These are phyloP conservation scores for Xylaria palmicola DNA, from an alignment of 495 filamentous ascomycete genomes.

Conservation along the genomic window DNA sequence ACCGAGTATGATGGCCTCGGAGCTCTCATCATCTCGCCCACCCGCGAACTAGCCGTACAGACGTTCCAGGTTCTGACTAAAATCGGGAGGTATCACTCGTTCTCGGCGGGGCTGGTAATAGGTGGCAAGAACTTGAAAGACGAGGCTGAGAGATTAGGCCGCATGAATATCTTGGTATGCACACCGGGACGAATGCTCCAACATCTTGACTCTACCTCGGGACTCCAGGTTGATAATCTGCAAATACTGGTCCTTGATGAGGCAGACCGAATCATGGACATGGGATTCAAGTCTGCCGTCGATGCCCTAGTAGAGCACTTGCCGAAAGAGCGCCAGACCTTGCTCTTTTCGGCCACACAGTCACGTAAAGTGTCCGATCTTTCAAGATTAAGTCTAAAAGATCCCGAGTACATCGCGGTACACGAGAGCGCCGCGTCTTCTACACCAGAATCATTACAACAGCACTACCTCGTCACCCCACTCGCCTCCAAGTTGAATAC, in stretches of 20 bases:
- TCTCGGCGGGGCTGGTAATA: slow-evolving; percentile 91
- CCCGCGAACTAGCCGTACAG: slow-evolving; percentile 91
- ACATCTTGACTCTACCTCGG: slow-evolving; percentile 91
- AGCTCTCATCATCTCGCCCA: slow-evolving; percentile 90
- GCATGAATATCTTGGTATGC: slow-evolving; percentile 98
- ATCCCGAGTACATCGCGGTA: slow-evolving; percentile 92
- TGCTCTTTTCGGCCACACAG: slow-evolving; percentile 95
- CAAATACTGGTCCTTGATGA: slow-evolving; percentile 95
- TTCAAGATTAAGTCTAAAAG: slow-evolving; percentile 79
- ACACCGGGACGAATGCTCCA: slow-evolving; percentile 95
- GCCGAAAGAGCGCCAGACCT: slow-evolving; percentile 80
- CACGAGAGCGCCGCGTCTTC: slow-evolving; percentile 80
- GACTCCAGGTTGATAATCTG: slow-evolving; percentile 84
- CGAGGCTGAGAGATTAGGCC: slow-evolving; percentile 78
- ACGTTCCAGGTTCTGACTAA: slow-evolving; percentile 95
- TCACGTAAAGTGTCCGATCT: slow-evolving; percentile 92
- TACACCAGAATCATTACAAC: slow-evolving; percentile 80
- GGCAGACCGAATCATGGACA: slow-evolving; percentile 94
- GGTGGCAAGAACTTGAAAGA: slow-evolving; percentile 90
- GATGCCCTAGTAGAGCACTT: slow-evolving; percentile 94
- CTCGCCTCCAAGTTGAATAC: slow-evolving; percentile 86
- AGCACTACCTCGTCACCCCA: slow-evolving; percentile 85
- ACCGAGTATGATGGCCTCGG: slow-evolving; percentile 88
- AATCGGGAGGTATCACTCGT: slow-evolving; percentile 83
- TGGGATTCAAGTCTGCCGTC: slow-evolving; percentile 90